Percentiles rank a stretch among this genome's conserved stretches.
phyloP scores from a whole-genome alignment of 2,329 filamentous ascomycete genomes.

The Gaeumannomyces sp. region DNA sequence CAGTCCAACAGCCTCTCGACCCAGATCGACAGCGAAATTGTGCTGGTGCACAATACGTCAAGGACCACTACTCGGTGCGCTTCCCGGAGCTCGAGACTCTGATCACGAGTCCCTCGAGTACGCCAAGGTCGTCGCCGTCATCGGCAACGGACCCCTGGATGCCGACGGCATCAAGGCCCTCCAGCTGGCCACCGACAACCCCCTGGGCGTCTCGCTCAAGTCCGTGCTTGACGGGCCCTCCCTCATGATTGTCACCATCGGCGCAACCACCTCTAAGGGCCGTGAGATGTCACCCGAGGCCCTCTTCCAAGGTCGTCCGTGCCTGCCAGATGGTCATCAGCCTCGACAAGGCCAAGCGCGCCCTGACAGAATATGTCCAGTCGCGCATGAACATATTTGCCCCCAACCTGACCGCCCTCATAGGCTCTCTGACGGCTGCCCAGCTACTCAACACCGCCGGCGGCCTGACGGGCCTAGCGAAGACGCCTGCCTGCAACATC shows the following conservation, averaged over 20 bases:
- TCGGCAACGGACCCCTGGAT: slow-evolving; percentile 87
- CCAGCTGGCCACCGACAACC: slow-evolving; percentile 70
- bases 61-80: slow-evolving; percentile 88
- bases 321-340: slow-evolving; percentile 87
- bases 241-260: slow-evolving; percentile 91
- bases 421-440: slow-evolving; percentile 88
- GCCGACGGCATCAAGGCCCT: slow-evolving; percentile 72
- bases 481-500: slow-evolving; percentile 90
- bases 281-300: slow-evolving; percentile 70
- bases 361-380: slow-evolving; percentile 88
- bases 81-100: slow-evolving; percentile 91
- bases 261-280: slow-evolving; percentile 85
- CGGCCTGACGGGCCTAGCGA: slow-evolving; percentile 79
- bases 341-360: slow-evolving; percentile 79
- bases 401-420: slow-evolving; percentile 83
- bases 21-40: slow-evolving; percentile 87
- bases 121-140: slow-evolving; percentile 87
- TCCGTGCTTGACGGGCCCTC: slow-evolving; percentile 81
- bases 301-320: slow-evolving; percentile 62
- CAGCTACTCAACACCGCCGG: slow-evolving; percentile 95
- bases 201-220: slow-evolving; percentile 67
- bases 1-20: slow-evolving; percentile 87
- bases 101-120: slow-evolving; percentile 88
- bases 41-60: slow-evolving; percentile 92
- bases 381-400: slow-evolving; percentile 96